Conservation (phyloP, 345 rosid species). For the Alliaria petiolata region DNA sequence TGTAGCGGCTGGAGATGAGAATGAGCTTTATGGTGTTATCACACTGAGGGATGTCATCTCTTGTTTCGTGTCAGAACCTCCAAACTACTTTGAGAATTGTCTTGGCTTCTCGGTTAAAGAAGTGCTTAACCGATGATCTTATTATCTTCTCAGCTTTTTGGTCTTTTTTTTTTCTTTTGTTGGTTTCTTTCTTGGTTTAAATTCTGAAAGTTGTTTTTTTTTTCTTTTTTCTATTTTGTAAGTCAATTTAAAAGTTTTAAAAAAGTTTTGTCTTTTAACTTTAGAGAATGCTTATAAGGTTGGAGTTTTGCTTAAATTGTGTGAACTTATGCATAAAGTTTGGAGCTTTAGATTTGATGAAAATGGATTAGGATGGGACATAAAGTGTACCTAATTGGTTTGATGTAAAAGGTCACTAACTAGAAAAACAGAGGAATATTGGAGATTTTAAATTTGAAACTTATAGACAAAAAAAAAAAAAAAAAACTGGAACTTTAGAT, state of each 20-base stretch:
- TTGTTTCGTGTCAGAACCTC: slow-evolving; percentile 81
- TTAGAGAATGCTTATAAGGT: no score
- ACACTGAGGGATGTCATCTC: slow-evolving; percentile 89
- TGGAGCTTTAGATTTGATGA: not conserved
- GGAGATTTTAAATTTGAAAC: not conserved
- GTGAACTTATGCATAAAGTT: not conserved
- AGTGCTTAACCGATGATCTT: slow-evolving; percentile 43
- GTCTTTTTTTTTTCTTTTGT: not conserved
- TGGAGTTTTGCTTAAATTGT: not conserved
- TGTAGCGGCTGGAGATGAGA: slow-evolving; percentile 43
- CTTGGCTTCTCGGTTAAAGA: slow-evolving; percentile 59
- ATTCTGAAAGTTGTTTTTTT: not conserved
- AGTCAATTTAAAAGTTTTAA: not conserved
- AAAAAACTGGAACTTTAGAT: not conserved
- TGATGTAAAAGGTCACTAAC: no score
- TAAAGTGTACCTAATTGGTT: not conserved
- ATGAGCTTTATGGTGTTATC: slow-evolving; percentile 71
- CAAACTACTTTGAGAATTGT: slow-evolving; percentile 55
- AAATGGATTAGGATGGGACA: not conserved
- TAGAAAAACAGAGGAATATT: not conserved
- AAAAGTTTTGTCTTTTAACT: not conserved
- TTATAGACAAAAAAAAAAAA: not conserved
- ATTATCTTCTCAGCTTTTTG: not conserved
- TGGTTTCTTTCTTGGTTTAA: not conserved
- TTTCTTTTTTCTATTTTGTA: not conserved